Evolutionary conservation across 129 eudicot genomes (phyloP).

Genomic region (Tanacetum coccineum): DNA sequence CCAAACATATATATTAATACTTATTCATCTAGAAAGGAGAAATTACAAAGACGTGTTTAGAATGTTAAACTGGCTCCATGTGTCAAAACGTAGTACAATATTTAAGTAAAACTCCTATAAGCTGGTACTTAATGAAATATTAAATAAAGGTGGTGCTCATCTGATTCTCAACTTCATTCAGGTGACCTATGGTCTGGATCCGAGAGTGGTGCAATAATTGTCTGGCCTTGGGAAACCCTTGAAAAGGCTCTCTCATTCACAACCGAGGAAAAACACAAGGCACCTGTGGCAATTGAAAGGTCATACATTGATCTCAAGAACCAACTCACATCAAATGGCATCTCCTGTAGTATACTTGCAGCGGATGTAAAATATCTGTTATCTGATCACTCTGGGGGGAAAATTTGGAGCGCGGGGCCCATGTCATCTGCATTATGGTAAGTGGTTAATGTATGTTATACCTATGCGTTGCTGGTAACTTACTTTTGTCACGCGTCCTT

Average conservation of each 20-base stretch:
- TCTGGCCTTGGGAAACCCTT: conserved; percentile 96
- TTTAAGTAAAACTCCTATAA: conserved; percentile 11
- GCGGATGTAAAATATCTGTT: conserved; percentile 73
- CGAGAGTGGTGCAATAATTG: conserved; percentile 75
- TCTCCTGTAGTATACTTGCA: conserved; percentile 63
- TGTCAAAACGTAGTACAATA: not conserved
- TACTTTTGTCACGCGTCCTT: conserved; percentile 1
- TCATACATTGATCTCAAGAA: conserved; percentile 84
- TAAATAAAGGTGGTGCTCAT: conserved; percentile 17
- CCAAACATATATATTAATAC: not conserved
- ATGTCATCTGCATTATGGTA: conserved; percentile 85
- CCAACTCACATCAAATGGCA: conserved; percentile 61
- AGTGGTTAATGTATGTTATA: conserved; percentile 20
- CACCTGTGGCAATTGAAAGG: conserved; percentile 56
- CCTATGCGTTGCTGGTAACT: not conserved
- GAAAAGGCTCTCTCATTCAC: conserved; percentile 59
- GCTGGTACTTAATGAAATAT: not conserved
- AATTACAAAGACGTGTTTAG: not conserved
- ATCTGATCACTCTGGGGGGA: conserved; percentile 70
- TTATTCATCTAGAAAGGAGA: not conserved
- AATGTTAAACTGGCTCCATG: conserved; percentile 15
- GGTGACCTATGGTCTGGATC: conserved; percentile 99
- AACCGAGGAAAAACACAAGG: conserved; percentile 68
- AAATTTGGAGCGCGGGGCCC: conserved; percentile 87
- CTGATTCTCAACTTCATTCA: conserved; percentile 33